A percentile compares a stretch with the other conserved stretches of the same genome.
Conservation (phyloP, 805 yeast species). For the Schizosaccharomyces japonicus region DNA sequence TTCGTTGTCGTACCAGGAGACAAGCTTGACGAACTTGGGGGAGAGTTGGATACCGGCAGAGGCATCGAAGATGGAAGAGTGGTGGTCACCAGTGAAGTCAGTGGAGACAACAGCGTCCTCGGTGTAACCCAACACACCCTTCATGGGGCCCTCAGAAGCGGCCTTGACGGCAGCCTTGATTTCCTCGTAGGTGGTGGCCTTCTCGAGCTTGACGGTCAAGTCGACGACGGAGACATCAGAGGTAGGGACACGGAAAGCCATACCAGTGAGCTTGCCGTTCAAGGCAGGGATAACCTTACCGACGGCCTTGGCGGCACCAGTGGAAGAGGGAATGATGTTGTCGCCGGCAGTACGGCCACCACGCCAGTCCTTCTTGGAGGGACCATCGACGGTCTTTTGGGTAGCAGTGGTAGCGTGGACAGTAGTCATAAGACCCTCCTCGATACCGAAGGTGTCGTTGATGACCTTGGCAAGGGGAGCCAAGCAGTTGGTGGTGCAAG, state of each 20-base stretch:
- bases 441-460: conserved; percentile 66
- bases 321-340: conserved; percentile 83
- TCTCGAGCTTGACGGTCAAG: conserved; percentile 62
- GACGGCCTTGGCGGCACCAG: conserved; percentile 96
- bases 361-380: conserved; percentile 95
- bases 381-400: conserved; percentile 91
- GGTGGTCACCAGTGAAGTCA: conserved; percentile 63
- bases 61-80: conserved; percentile 77
- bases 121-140: conserved; percentile 73
- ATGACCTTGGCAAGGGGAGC: conserved; percentile 84
- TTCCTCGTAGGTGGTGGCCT: conserved; percentile 57
- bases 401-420: conserved; percentile 91
- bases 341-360: conserved; percentile 94
- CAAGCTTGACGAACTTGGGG: conserved; percentile 71
- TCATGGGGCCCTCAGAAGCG: conserved; percentile 53
- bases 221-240: conserved; percentile 84
- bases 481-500: conserved; percentile 88
- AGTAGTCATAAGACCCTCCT: conserved; percentile 87
- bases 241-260: conserved; percentile 86
- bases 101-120: conserved; percentile 80
- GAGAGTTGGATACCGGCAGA: conserved; percentile 74
- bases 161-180: conserved; percentile 53
- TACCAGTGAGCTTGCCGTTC: conserved; percentile 83
- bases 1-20: conserved; percentile 92
- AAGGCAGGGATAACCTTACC: conserved; percentile 82